Evolutionary conservation across 106 monocot genomes (phyloP).

Genomic region (Ottelia alismoides): DNA sequence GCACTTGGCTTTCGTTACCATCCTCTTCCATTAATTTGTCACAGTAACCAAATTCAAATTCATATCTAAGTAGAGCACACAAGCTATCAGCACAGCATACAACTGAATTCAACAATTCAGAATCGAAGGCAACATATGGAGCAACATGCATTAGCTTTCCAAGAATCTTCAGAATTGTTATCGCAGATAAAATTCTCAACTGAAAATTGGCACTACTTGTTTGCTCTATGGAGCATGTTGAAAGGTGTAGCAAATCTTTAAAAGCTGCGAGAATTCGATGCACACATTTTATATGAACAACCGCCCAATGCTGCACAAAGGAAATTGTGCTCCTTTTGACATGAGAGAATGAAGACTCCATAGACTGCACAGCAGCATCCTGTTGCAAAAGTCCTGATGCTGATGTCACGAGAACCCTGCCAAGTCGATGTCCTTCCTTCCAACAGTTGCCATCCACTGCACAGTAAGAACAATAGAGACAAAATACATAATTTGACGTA

Average conservation of each 20-base stretch:
- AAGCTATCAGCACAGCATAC: constrained; percentile 37
- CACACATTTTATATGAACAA: constrained; percentile 51
- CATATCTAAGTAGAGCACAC: constrained; percentile 44
- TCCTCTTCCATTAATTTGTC: constrained; percentile 16
- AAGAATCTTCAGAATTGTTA: constrained; percentile 58
- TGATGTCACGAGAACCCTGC: constrained; percentile 34
- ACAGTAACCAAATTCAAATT: constrained; percentile 30
- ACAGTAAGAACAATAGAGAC: too few species aligned
- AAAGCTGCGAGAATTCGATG: constrained; percentile 44
- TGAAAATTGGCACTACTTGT: constrained; percentile 31
- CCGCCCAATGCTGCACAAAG: constrained; percentile 43
- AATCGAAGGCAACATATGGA: constrained; percentile 28
- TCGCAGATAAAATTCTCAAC: constrained; percentile 40
- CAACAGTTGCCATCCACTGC: constrained; percentile 28
- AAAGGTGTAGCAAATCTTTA: constrained; percentile 24
- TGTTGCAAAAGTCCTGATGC: constrained; percentile 35
- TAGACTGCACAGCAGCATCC: constrained; percentile 18
- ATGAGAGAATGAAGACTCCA: constrained; percentile 6
- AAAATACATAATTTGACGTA: too few species aligned
- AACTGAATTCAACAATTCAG: constrained; percentile 39
- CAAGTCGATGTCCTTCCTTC: constrained; percentile 26
- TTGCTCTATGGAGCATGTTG: constrained; percentile 19
- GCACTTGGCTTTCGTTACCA: constrained; percentile 22
- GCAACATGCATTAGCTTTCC: constrained; percentile 30
- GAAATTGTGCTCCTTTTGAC: constrained; percentile 23